Base-by-base conservation (phyloP, 2,329 filamentous ascomycete genomes). In the Penicillium corylophilum region DNA sequence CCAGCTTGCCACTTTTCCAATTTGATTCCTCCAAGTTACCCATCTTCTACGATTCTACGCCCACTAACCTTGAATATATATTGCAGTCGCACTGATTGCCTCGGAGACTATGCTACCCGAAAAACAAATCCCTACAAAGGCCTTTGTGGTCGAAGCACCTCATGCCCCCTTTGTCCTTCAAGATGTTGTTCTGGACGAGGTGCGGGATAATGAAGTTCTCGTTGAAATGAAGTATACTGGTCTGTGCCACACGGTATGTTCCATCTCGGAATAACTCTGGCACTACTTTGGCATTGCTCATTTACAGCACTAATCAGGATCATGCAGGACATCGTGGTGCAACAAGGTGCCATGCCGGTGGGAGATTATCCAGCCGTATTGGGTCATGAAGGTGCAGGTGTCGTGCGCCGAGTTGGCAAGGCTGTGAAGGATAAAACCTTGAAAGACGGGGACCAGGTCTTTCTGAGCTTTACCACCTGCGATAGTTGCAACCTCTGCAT, bases 161-260 rank as follows among this genome's bases (percentile, higher is more conserved):
- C 49, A 52, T 8, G 47, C 60, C 2, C 53, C 56, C 5, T 64
- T 63, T 39, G 38, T 56, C 12, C 54, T 67, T n/a, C 51, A 58
- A 31, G 62, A 67, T 54, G 54, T 71, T 38, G 22, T 63, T 42
- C 42, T 69, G 18, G 61, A 67, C 49, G 60, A 63, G 55, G 57
- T 64, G 41, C 50, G 56, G 26, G 45, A 54, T 8, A 56, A 68
- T 44, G 69, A 73, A 53, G 63, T 71, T 1, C 54, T 73, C 2
- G 60, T 73, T 13, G 63, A 71, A 44, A 71, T 73, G 56, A 69
- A 66, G 50, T 68, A 65, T 23, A 68, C 69, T 0, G 69, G 70
- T 1, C 46, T 73, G 16, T 72, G 71, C 43, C 64, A 69, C 33
- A 67, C 63, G 20, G 65, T 67, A 54, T 29, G 60, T 52, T 18